These are phyloP conservation scores for Phytophthora citricola DNA, from an alignment of 352 stramenopile genomes.

Conservation along the genomic window DNA sequence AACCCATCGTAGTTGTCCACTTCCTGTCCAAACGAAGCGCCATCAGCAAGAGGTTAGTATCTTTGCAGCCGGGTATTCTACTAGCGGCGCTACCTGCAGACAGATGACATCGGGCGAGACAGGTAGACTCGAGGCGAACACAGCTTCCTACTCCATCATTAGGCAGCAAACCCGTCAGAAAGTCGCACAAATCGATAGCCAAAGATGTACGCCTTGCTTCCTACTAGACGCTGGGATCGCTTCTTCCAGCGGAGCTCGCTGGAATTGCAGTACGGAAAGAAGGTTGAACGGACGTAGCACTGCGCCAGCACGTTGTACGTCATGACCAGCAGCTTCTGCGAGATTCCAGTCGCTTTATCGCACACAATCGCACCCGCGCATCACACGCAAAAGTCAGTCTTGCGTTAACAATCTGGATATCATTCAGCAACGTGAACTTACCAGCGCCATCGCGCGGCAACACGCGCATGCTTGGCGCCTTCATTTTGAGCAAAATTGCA, in stretches of 20 bases:
- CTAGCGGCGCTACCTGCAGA: constrained; percentile 56
- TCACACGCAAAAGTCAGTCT: constrained; percentile 5
- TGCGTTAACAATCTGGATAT: constrained; percentile 1
- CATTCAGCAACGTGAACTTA: constrained; percentile 7
- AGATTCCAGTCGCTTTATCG: constrained; percentile 16
- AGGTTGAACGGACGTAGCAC: constrained; percentile 79
- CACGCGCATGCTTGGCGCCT: constrained; percentile 39
- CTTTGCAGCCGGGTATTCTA: no score
- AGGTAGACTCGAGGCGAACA: constrained; percentile 60
- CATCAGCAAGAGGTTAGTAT: not conserved
- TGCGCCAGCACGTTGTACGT: constrained; percentile 90
- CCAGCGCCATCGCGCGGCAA: constrained; percentile 31
- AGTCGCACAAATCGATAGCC: not conserved
- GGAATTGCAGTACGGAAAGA: constrained; percentile 82
- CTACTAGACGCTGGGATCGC: constrained; percentile 69
- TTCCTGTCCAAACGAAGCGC: constrained; percentile 52
- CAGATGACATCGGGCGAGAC: constrained; percentile 79
- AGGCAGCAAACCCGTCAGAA: constrained; percentile 13
- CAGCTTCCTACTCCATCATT: constrained; percentile 43
- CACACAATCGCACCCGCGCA: not conserved
- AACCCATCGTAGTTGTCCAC: constrained; percentile 81
- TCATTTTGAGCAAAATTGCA: constrained; percentile 27
- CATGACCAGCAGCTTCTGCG: constrained; percentile 74
- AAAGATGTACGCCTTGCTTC: not conserved
- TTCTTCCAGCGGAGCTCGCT: constrained; percentile 76